These are phyloP conservation scores for Coniochaeta sp. DNA, from an alignment of 2,329 filamentous ascomycete genomes.

Conservation along the genomic window DNA sequence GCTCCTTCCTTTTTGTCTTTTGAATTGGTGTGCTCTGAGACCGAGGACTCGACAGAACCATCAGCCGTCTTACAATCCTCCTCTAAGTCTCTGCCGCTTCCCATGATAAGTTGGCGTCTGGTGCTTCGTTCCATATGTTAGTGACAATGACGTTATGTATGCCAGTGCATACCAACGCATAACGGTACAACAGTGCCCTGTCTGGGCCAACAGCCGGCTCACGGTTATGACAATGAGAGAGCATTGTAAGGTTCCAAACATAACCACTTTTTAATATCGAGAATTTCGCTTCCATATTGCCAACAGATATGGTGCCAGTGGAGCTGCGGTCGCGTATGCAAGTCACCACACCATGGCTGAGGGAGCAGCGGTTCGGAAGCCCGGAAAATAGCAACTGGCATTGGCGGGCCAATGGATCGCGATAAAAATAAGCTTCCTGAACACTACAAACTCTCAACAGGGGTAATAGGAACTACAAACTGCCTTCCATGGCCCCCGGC, in stretches of 20 bases:
- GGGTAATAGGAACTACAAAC: not conserved
- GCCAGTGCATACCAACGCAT: not conserved
- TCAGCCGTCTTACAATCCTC: not conserved
- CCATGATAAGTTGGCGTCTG: not conserved
- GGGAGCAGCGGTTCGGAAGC: not conserved
- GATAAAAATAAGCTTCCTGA: conserved; percentile 2
- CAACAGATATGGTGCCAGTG: not conserved
- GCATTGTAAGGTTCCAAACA: not conserved
- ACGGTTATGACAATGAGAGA: not conserved
- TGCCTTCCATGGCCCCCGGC: not conserved
- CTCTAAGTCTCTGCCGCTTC: not conserved
- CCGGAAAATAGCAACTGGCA: not conserved
- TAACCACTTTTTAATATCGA: not conserved
- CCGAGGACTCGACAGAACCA: not conserved
- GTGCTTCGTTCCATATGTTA: not conserved
- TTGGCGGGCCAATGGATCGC: not conserved
- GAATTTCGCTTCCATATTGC: not conserved
- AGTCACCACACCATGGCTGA: not conserved
- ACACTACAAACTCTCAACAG: not conserved
- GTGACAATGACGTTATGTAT: not conserved
- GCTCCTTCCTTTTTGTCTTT: not conserved
- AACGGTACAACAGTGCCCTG: not conserved
- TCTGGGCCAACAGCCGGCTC: not conserved
- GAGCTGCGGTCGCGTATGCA: not conserved
- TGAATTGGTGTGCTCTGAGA: not conserved